Evolutionary conservation across 371 early-diverging fungal genomes (phyloP).

Genomic region (Coemansia sp.): DNA sequence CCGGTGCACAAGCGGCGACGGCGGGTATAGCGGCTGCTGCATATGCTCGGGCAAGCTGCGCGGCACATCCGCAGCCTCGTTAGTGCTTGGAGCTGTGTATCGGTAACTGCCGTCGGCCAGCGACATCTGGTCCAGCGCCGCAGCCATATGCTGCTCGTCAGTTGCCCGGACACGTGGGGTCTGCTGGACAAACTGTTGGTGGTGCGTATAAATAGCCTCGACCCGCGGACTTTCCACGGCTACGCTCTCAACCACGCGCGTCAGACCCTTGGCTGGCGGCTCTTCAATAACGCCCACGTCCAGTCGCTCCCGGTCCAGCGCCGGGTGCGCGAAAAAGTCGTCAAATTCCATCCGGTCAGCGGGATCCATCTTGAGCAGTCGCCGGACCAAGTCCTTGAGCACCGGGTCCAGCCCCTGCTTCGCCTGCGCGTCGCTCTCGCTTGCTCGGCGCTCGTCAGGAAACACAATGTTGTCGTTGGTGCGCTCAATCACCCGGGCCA

Average conservation of each 20-base stretch:
- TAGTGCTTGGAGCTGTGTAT: neutral
- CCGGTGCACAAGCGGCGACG: slow-evolving; percentile 25
- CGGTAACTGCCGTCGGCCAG: neutral
- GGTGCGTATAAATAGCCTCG: slow-evolving; percentile 26
- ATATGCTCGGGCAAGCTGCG: neutral
- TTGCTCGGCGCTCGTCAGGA: slow-evolving; percentile 66
- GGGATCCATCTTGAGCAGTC: slow-evolving; percentile 81
- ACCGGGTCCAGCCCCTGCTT: slow-evolving; percentile 53
- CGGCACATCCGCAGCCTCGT: too few relatives aligned
- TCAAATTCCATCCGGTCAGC: slow-evolving; percentile 85
- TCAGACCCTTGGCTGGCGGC: neutral
- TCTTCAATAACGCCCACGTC: neutral
- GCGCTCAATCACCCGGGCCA: slow-evolving; percentile 81
- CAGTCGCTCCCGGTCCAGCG: slow-evolving; percentile 18
- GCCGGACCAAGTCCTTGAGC: slow-evolving; percentile 74
- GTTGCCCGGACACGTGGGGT: slow-evolving; percentile 3
- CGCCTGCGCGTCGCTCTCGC: neutral
- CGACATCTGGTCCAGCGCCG: slow-evolving; percentile 9
- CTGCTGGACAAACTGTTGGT: slow-evolving; percentile 18
- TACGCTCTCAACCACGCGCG: neutral
- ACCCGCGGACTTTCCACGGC: neutral
- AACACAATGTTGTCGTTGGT: slow-evolving; percentile 79
- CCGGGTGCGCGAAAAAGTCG: slow-evolving; percentile 86
- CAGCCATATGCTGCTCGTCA: neutral
- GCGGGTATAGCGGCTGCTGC: slow-evolving; percentile 7